Evolutionary conservation across 371 early-diverging fungal genomes (phyloP).

Genomic region (Apophysomyces elegans): DNA sequence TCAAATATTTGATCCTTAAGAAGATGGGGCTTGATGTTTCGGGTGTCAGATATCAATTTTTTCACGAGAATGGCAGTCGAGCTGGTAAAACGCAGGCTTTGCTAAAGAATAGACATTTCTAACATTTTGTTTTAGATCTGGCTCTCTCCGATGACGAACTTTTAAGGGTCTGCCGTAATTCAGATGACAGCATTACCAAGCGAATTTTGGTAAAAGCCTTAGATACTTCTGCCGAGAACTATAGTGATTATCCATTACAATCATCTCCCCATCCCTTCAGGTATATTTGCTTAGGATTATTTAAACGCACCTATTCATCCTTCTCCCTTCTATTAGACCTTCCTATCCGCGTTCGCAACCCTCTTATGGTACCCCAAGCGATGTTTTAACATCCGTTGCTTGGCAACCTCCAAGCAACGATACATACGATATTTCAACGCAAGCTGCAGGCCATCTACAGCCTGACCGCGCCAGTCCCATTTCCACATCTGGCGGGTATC

Average conservation of each 20-base stretch:
- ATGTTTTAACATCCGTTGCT: conserved; percentile 1
- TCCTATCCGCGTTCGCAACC: neutral
- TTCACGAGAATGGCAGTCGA: conserved; percentile 49
- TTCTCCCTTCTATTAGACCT: too few relatives aligned
- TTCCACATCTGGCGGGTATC: neutral
- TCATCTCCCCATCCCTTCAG: conserved; percentile 9
- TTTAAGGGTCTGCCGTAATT: conserved; percentile 44
- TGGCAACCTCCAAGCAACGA: neutral
- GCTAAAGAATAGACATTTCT: neutral
- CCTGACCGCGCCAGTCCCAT: neutral
- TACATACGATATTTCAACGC: neutral
- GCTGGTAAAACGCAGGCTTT: conserved; percentile 29
- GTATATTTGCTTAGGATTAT: neutral
- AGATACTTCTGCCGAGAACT: conserved; percentile 14
- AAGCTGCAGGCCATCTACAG: neutral
- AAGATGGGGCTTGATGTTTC: conserved; percentile 42
- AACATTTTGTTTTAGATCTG: conserved; percentile 22
- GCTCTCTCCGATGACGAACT: conserved; percentile 43
- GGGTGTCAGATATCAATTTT: conserved; percentile 38
- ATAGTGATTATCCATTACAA: neutral
- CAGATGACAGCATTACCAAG: conserved; percentile 44
- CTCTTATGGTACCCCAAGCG: neutral
- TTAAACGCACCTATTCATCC: neutral
- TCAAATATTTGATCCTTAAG: conserved; percentile 44
- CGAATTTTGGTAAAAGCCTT: conserved; percentile 44